Base-by-base conservation (phyloP, 345 rosid genomes). In the Angophora floribunda region DNA sequence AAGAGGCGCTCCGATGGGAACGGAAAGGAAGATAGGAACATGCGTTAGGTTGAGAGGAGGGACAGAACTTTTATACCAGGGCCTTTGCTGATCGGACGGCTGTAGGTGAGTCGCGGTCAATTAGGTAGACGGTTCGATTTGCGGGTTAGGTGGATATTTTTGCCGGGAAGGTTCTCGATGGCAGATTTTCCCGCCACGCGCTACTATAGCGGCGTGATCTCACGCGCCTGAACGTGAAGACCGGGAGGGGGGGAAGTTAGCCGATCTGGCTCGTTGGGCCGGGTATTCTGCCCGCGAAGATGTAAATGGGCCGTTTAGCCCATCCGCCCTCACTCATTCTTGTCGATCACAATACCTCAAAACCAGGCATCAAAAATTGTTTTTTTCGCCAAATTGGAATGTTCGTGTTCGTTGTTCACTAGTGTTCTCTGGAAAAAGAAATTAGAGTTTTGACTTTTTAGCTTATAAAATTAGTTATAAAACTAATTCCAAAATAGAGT, bases 141-240 rank as follows among this genome's bases (percentile, higher is more conserved):
- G 65, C 1, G 19, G 32, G 52, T 75, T 87, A 21, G 45, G 41
- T 85, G 75, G 88, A 30, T 44, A n/a, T 24, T 52, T 50, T 87
- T 51, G 49, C 85, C 51, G 86, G 65, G 86, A 79, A 87, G 67
- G 45, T 87, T 87, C 86, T 36, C 75, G 86, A 87, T 67, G 57
- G 36, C 36, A 22, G 82, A 44, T 41, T 36, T 75, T 44, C 49
- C 49, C 13, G 4, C 82, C 4, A 75, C 82, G 82, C 82, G 82
- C 26, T 44, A 19, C 13, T 17, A 41, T 44, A 21, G 49, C 6
- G 26, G 82, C 82, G 82, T 36, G 13, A 75, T 17, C 14, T 41
- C 82, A 75, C 82, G 49, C 65, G 49, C 82, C 49, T 41, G 41
- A 19, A 16, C 21, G 79, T 16, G 44, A 15, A n/a, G 21, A 36